phyloP scores from a whole-genome alignment of 148 eudicot genomes.

The Drosera capensis region DNA sequence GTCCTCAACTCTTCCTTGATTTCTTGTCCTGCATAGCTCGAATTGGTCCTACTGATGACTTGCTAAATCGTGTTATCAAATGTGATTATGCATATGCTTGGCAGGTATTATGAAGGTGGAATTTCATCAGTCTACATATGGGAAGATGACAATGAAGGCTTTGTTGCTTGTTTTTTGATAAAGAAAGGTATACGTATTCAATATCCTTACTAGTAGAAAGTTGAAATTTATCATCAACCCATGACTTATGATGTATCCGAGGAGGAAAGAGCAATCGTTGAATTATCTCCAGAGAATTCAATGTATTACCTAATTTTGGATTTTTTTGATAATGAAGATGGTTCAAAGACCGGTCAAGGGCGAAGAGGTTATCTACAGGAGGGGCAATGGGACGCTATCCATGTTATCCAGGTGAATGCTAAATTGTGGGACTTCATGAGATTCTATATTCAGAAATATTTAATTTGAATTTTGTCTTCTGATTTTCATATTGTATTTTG shows the following conservation, averaged over 20 bases:
- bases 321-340: constrained; percentile 33
- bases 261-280: no score
- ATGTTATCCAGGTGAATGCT: constrained; percentile 69
- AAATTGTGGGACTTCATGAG: not conserved
- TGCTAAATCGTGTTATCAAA: constrained; percentile 3
- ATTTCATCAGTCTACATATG: constrained; percentile 92
- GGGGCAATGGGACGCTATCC: constrained; percentile 98
- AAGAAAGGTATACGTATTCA: constrained; percentile 99
- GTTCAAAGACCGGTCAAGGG: constrained; percentile 79
- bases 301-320: constrained; percentile 11
- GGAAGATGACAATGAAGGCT: constrained; percentile 87
- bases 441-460: not conserved
- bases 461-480: not conserved
- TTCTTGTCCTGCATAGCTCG: not conserved
- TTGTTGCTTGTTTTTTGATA: constrained; percentile 85
- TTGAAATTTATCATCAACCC: no score
- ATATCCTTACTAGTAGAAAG: no score
- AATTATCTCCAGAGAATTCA: no score
- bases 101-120: constrained; percentile 99
- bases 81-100: constrained; percentile 19
- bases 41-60: not conserved
- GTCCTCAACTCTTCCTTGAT: constrained; percentile 56
- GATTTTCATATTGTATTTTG: not conserved
- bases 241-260: no score
- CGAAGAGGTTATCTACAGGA: constrained; percentile 89